Conservation (phyloP, 2,329 filamentous ascomycete genomes). For the Epichloe sibirici region DNA sequence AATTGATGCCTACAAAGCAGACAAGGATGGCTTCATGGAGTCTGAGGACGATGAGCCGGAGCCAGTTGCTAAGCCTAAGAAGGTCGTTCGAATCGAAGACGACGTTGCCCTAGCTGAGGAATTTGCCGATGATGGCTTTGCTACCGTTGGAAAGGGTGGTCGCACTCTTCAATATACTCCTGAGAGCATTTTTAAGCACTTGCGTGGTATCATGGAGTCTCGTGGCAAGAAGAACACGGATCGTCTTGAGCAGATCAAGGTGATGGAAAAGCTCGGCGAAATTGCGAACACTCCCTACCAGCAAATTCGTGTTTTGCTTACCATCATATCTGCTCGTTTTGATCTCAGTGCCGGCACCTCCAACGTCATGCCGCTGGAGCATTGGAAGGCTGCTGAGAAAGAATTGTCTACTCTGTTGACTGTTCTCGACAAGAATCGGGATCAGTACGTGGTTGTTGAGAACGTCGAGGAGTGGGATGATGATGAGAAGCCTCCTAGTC, state of each 20-base stretch:
- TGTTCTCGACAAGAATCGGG: slow-evolving; percentile 65
- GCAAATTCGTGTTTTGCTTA: slow-evolving; percentile 81
- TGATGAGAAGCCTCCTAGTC: slow-evolving; percentile 79
- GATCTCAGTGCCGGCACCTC: slow-evolving; percentile 71
- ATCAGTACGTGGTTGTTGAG: slow-evolving; percentile 72
- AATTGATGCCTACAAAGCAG: slow-evolving; percentile 73
- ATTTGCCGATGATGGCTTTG: slow-evolving; percentile 78
- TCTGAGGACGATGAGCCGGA: slow-evolving; percentile 65
- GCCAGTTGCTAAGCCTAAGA: slow-evolving; percentile 35
- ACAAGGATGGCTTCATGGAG: slow-evolving; percentile 81
- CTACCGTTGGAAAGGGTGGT: slow-evolving; percentile 78
- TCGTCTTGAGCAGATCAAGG: slow-evolving; percentile 82
- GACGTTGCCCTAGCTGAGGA: slow-evolving; percentile 36
- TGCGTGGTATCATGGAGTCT: slow-evolving; percentile 85
- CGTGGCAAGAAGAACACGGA: slow-evolving; percentile 99
- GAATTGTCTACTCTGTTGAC: slow-evolving; percentile 70
- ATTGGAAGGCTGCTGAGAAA: slow-evolving; percentile 90
- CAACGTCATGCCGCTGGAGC: slow-evolving; percentile 81
- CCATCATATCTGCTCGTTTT: slow-evolving; percentile 86
- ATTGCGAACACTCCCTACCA: slow-evolving; percentile 89
- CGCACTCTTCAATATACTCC: slow-evolving; percentile 85
- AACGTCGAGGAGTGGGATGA: slow-evolving; percentile 97
- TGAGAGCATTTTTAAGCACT: slow-evolving; percentile 96
- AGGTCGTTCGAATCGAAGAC: slow-evolving; percentile 24
- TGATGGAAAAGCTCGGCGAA: slow-evolving; percentile 92